phyloP scores from a whole-genome alignment of 202 grass and related monocot genomes.

The Zoysia matrella region DNA sequence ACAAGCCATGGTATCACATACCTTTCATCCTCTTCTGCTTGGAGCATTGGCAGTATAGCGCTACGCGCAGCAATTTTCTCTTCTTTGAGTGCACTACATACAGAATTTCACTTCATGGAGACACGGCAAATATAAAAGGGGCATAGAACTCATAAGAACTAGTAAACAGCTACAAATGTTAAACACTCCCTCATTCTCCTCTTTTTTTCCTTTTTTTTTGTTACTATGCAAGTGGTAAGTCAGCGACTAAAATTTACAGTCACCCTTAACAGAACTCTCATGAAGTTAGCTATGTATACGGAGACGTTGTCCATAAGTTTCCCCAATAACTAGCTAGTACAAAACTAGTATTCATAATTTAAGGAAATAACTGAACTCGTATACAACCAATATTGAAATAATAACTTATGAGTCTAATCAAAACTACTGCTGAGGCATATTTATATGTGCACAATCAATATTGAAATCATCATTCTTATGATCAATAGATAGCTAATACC shows the following conservation, averaged over 20 bases:
- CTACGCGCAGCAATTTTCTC: constrained; percentile 96
- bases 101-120: constrained; percentile 32
- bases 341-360: neutral
- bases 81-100: constrained; percentile 83
- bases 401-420: neutral
- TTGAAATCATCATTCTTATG: neutral
- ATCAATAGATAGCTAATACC: neutral
- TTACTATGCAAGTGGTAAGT: too few species aligned
- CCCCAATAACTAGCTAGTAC: neutral
- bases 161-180: neutral
- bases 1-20: neutral
- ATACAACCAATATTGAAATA: neutral
- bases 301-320: neutral
- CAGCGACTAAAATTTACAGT: neutral
- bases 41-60: constrained; percentile 90
- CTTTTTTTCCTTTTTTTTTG: too few species aligned
- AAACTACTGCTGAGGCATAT: neutral
- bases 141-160: neutral
- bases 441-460: neutral
- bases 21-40: constrained; percentile 99
- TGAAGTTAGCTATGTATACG: neutral
- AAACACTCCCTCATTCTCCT: too few species aligned
- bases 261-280: neutral
- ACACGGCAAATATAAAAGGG: neutral
- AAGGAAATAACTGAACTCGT: neutral